phyloP scores from a whole-genome alignment of 495 filamentous ascomycete species.

The Daldinia bambusicola region DNA sequence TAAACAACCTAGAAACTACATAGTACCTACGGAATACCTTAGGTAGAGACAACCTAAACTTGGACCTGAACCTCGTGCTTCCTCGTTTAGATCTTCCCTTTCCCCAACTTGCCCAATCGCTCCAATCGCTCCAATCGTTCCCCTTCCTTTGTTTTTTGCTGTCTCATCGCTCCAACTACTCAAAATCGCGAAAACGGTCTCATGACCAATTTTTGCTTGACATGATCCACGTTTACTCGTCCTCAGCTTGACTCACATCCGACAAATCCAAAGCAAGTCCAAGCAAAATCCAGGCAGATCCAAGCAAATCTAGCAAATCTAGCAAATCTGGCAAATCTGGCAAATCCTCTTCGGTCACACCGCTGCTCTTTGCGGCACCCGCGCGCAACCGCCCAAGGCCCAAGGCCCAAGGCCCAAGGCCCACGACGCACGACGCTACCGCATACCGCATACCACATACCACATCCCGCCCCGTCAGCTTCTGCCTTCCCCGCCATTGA shows the following conservation, averaged over 20 bases:
- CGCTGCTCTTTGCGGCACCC: conserved; percentile 24
- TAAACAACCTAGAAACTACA: conserved; percentile 5
- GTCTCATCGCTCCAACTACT: conserved; percentile 45
- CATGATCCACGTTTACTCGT: conserved; percentile 32
- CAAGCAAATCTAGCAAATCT: no score
- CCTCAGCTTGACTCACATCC: conserved; percentile 36
- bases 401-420: conserved; percentile 35
- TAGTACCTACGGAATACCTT: no score
- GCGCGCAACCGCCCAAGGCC: conserved; percentile 31
- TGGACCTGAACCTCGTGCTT: conserved; percentile 35
- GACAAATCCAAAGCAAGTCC: conserved; percentile 13
- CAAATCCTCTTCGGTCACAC: conserved; percentile 33
- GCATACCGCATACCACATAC: conserved; percentile 38
- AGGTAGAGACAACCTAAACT: neutral
- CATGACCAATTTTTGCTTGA: conserved; percentile 42
- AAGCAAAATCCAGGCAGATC: conserved; percentile 13
- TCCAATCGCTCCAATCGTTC: conserved; percentile 3
- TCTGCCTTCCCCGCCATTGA: conserved; percentile 45
- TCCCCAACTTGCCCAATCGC: conserved; percentile 41
- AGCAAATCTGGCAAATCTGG: no score
- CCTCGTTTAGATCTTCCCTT: conserved; percentile 43
- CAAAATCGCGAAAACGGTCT: conserved; percentile 37
- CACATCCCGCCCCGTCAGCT: conserved; percentile 46
- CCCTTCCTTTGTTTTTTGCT: conserved; percentile 26
- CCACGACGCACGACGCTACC: conserved; percentile 35